Base-by-base conservation (phyloP, 306 rosid species). In the Crataegus laevigata region DNA sequence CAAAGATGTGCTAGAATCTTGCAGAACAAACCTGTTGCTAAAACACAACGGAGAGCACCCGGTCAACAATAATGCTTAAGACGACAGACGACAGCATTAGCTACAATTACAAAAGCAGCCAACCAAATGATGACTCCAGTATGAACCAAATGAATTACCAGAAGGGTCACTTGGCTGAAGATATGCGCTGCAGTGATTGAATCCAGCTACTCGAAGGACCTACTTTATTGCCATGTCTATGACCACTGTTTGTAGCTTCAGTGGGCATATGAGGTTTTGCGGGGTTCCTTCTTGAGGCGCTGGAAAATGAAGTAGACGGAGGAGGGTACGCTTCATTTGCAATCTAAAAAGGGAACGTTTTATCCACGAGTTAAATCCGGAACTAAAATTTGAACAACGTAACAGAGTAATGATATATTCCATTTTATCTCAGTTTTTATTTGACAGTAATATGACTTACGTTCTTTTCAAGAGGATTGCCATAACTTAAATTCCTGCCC, bases 121-220 rank as follows among this genome's bases (percentile, higher is more conserved):
- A 84, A 19, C 64, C 83, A 57, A 25, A 57, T 68, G 45, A 60
- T 51, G 58, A 77, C 40, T 5, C 9, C 28, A 82, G 28, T 57
- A 73, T 40, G 75, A 71, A 67, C 63, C 47, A n/a, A 18, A 60
- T 68, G 80, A 68, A 80, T 79, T 83, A 91, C 96, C 92, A 79
- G 68, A 30, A 51, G 19, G 47, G 73, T 77, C 81, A 93, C 85
- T 93, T 93, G 76, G 89, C 84, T 70, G 97, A 91, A 75, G 96
- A 81, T 25, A 84, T 87, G 80, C 90, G 88, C 72, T 91, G 97
- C 81, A 91, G 80, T 66, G 97, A 91, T 61, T 94, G 81, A 85
- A 93, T 84, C 98, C 97, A 93, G 85, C 96, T 93, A 78, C 93
- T 88, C 32, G 97, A 93, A 77, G 91, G 91, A 68, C 94, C 96